phyloP scores from a whole-genome alignment of 352 stramenopile species.

The Phytophthora syringae region DNA sequence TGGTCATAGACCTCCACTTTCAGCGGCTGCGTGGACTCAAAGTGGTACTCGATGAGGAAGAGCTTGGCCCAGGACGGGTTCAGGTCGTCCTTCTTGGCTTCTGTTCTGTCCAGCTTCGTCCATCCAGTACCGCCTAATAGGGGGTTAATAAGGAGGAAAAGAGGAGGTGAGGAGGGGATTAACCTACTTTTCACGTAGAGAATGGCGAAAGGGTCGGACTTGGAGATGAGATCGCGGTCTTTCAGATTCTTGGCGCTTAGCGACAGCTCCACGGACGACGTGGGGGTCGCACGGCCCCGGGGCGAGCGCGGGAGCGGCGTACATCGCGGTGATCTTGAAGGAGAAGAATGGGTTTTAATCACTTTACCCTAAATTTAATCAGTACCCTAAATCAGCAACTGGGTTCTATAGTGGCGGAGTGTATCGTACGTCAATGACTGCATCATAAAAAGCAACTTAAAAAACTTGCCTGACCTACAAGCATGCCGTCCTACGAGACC shows the following conservation, averaged over 20 bases:
- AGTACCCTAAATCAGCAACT: no score
- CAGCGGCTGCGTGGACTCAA: constrained; percentile 86
- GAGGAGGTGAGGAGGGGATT: neutral
- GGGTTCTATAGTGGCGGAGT: no score
- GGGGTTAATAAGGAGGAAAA: constrained; percentile 7
- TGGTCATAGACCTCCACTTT: constrained; percentile 90
- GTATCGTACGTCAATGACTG: no score
- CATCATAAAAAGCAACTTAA: no score
- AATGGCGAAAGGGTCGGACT: constrained; percentile 88
- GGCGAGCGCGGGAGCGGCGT: constrained; percentile 12
- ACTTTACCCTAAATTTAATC: no score
- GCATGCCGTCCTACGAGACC: no score
- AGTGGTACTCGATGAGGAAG: constrained; percentile 87
- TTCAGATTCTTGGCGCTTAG: constrained; percentile 83
- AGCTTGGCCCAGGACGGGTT: constrained; percentile 83
- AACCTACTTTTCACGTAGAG: constrained; percentile 52
- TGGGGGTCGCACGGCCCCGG: constrained; percentile 34
- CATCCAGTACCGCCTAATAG: constrained; percentile 57
- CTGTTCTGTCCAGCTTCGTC: constrained; percentile 77
- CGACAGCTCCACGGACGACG: constrained; percentile 80
- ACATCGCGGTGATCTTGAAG: constrained; percentile 36
- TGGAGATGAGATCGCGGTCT: constrained; percentile 87
- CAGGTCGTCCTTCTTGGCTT: constrained; percentile 76
- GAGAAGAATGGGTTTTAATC: neutral
- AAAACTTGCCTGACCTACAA: no score